A percentile compares a stretch with the other conserved stretches of the same genome.
phyloP scores from a whole-genome alignment of 768 basidiomycete species.

The Jaapia argillacea region DNA sequence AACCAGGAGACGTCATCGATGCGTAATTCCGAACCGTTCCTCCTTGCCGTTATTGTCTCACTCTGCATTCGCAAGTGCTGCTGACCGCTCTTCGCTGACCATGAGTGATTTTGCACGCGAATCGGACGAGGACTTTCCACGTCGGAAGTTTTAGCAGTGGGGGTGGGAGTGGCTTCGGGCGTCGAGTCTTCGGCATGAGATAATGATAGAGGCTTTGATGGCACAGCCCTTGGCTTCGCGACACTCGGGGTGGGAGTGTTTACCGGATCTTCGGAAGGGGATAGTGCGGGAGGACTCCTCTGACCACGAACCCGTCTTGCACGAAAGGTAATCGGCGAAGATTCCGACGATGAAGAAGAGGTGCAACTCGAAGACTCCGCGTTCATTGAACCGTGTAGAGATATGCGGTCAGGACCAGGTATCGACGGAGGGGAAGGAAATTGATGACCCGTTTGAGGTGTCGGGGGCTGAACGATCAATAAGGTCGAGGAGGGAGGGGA shows the following conservation, averaged over 20 bases:
- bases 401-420: conserved; percentile 2
- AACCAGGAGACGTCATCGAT: neutral
- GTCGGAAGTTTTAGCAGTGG: conserved; percentile 2
- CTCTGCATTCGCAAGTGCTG: neutral
- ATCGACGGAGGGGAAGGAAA: neutral
- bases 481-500: conserved; percentile 7
- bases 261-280: conserved; percentile 32
- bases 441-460: conserved; percentile 4
- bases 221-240: no score
- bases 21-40: neutral
- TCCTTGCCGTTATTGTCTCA: neutral
- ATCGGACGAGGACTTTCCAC: conserved; percentile 3
- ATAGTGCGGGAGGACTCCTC: conserved; percentile 9
- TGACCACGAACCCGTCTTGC: conserved; percentile 18
- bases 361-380: conserved; percentile 10
- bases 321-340: conserved; percentile 16
- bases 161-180: conserved; percentile 35
- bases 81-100: conserved; percentile 7
- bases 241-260: conserved; percentile 33
- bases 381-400: conserved; percentile 6
- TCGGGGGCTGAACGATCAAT: neutral
- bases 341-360: conserved; percentile 14
- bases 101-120: neutral
- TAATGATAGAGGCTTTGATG: conserved; percentile 9
- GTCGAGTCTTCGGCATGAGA: conserved; percentile 29